These are phyloP conservation scores for Nigrograna mackinnonii DNA, from an alignment of 2,329 filamentous ascomycete genomes.

Conservation along the genomic window DNA sequence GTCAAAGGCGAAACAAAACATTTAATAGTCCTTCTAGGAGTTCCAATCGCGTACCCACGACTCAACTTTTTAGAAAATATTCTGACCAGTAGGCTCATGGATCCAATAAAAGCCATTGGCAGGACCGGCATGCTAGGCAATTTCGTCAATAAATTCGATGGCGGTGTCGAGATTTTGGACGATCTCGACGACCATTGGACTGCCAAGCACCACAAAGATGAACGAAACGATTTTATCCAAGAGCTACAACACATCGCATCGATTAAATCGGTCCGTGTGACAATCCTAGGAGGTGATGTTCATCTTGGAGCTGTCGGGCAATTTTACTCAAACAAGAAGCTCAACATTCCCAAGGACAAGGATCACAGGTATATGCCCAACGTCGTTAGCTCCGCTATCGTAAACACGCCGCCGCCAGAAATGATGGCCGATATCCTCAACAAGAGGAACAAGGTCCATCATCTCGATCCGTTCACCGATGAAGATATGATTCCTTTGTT, in stretches of 20 bases:
- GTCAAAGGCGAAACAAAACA: constrained; percentile 85
- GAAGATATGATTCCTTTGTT: constrained; percentile 98
- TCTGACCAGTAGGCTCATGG: constrained; percentile 82
- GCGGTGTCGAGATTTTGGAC: constrained; percentile 87
- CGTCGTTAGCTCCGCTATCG: constrained; percentile 90
- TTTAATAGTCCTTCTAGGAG: constrained; percentile 81
- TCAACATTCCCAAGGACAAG: constrained; percentile 74
- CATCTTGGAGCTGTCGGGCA: constrained; percentile 91
- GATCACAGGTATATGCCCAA: constrained; percentile 98
- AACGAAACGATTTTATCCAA: constrained; percentile 83
- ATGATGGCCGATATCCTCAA: constrained; percentile 90
- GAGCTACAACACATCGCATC: constrained; percentile 92
- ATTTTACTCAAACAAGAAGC: constrained; percentile 89
- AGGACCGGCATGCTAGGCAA: constrained; percentile 78
- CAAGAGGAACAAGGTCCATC: constrained; percentile 79
- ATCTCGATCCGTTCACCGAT: constrained; percentile 73
- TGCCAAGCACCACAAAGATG: constrained; percentile 88
- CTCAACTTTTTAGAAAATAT: constrained; percentile 66
- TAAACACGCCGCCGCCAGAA: constrained; percentile 86
- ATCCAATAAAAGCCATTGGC: constrained; percentile 85
- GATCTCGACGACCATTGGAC: constrained; percentile 98
- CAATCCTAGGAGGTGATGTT: constrained; percentile 91
- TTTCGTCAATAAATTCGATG: constrained; percentile 87
- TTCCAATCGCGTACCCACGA: constrained; percentile 57
- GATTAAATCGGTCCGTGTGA: constrained; percentile 88